Conservation (phyloP, 495 filamentous ascomycete species). For the Evernia prunastri region DNA sequence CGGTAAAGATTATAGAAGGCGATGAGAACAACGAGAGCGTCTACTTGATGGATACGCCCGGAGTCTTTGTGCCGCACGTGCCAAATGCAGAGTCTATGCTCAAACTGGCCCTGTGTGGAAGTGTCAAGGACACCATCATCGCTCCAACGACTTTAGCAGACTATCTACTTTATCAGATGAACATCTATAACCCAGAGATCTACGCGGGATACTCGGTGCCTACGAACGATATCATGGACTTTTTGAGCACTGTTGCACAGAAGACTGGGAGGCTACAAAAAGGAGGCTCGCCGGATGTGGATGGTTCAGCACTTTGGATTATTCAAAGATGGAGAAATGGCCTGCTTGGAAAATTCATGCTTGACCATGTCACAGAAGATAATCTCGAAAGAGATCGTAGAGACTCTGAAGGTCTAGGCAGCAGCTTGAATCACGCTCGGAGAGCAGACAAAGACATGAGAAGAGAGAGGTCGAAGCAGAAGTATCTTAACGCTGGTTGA, state of each 20-base stretch:
- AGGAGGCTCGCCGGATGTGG: conserved; percentile 64
- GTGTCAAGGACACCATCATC: conserved; percentile 83
- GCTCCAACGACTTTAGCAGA: conserved; percentile 70
- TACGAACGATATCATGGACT: conserved; percentile 71
- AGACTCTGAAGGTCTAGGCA: conserved; percentile 21
- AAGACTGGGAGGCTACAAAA: conserved; percentile 71
- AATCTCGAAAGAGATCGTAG: conserved; percentile 19
- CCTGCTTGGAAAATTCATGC: conserved; percentile 63
- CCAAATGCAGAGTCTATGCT: conserved; percentile 80
- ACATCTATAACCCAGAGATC: conserved; percentile 48
- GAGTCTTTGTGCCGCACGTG: conserved; percentile 91
- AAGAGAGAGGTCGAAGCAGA: conserved; percentile 27
- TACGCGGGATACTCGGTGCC: conserved; percentile 63
- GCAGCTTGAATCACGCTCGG: conserved; percentile 42
- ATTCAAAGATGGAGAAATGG: conserved; percentile 80
- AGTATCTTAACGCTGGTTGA: conserved; percentile 6
- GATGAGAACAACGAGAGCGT: conserved; percentile 45
- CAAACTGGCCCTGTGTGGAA: conserved; percentile 81
- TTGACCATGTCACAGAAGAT: conserved; percentile 69
- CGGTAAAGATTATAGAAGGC: conserved; percentile 70
- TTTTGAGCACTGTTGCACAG: conserved; percentile 60
- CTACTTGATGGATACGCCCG: conserved; percentile 69
- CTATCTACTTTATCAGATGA: conserved; percentile 81
- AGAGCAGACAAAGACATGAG: conserved; percentile 35
- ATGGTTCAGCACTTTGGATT: conserved; percentile 73